Evolutionary conservation across 1,139 yeast genomes (phyloP), one percentile per base, ranked within the genome.

Genomic region (Diutina sp.): DNA sequence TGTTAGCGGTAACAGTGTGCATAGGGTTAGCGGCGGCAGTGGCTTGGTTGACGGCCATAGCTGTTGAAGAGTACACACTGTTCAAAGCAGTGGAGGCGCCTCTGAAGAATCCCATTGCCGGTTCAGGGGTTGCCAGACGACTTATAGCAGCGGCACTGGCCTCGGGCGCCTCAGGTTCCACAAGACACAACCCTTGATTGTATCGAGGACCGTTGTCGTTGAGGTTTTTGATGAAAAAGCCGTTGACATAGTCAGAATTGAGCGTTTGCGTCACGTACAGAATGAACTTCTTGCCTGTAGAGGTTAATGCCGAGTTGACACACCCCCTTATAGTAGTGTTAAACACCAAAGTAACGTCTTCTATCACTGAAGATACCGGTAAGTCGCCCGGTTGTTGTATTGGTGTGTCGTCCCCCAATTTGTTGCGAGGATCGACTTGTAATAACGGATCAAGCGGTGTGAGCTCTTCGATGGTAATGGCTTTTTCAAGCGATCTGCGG

Each of bases 311-410:
- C 0, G 90, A 77, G 55, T 83, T 82, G 21, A 86, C 67, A 0
- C 82, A 73, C 60, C 83, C 85, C 48, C 80, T 69, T 41, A 87
- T 67, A 7, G 87, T 74, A n/a, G 82, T 80, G 61, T 88, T 87
- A 54, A 90, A 70, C 21, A 90, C 82, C 63, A 90, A 74, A 45
- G 90, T 80, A 53, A 89, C 73, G 66, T 93, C 99, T 66, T 93
- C 99, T 48, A 91, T 83, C 11, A 90, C 85, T 0, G 98, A 90
- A 0, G 96, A 82, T 5, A 87, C 82, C 4, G 95, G 86, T 7
- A 50, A 44, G 11, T 50, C 53, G n/a, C 53, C 53, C 29, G 30
- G 38, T 29, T 47, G 51, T 29, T 47, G 35, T 29, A 12, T 18
- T 7, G 51, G 38, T 9, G 12, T 29, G 1, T 28, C 51, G n/a